Conservation (phyloP, 768 basidiomycete species). For the Dentipellis sp. region DNA sequence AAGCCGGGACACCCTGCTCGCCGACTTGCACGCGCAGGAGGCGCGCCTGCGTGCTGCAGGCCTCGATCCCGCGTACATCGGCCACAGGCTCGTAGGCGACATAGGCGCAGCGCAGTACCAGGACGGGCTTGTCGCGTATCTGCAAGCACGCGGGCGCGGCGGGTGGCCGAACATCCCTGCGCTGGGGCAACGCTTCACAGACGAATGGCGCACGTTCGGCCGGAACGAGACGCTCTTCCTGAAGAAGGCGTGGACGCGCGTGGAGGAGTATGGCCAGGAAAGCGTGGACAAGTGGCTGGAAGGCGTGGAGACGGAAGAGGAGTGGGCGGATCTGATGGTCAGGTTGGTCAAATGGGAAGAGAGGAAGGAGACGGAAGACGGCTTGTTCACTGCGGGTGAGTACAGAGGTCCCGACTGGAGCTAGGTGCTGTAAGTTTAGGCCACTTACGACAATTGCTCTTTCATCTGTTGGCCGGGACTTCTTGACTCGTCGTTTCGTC, state of each 20-base stretch:
- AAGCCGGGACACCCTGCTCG: constrained; percentile 24
- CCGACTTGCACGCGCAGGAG: constrained; percentile 32
- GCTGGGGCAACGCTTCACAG: constrained; percentile 36
- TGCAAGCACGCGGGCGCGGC: constrained; percentile 14
- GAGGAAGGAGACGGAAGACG: constrained; percentile 38
- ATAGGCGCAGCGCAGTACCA: constrained; percentile 23
- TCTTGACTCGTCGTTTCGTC: too few relatives aligned
- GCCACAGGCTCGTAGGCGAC: constrained; percentile 33
- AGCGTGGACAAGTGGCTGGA: constrained; percentile 30
- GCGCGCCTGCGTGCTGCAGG: constrained; percentile 30
- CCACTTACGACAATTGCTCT: too few relatives aligned
- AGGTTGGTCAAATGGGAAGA: constrained; percentile 40
- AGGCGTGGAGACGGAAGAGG: constrained; percentile 39
- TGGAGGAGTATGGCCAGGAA: constrained; percentile 31
- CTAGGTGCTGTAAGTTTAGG: too few relatives aligned
- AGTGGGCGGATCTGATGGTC: constrained; percentile 42
- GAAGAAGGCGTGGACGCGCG: constrained; percentile 34
- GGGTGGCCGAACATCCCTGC: constrained; percentile 25
- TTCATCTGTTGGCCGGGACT: too few relatives aligned
- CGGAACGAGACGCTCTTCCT: constrained; percentile 26
- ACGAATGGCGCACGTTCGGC: constrained; percentile 36
- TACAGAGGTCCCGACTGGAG: neutral
- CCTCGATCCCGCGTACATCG: constrained; percentile 38
- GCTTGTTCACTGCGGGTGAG: neutral
- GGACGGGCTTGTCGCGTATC: constrained; percentile 21